phyloP scores from a whole-genome alignment of 148 eudicot genomes.

The Persicaria maculosa region DNA sequence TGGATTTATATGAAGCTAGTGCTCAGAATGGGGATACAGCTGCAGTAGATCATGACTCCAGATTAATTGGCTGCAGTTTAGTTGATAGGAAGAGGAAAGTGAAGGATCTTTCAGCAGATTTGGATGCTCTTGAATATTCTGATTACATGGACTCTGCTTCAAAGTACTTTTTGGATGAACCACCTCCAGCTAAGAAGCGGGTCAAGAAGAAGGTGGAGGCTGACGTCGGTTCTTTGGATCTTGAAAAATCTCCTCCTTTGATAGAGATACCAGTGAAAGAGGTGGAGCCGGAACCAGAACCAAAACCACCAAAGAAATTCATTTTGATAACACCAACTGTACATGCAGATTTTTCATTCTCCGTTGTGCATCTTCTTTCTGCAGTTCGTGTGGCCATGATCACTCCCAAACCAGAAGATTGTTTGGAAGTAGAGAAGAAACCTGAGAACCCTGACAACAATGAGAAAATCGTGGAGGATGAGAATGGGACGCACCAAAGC shows the following conservation, averaged over 20 bases:
- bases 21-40: conserved; percentile 24
- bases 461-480: conserved; percentile 17
- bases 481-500: conserved; percentile 26
- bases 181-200: conserved; percentile 33
- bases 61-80: conserved; percentile 37
- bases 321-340: conserved; percentile 64
- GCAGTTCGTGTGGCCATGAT: conserved; percentile 80
- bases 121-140: conserved; percentile 33
- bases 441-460: conserved; percentile 27
- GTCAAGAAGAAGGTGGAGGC: conserved; percentile 56
- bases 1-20: conserved; percentile 27
- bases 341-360: conserved; percentile 81
- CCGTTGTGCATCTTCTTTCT: conserved; percentile 82
- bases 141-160: conserved; percentile 30
- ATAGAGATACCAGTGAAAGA: conserved; percentile 27
- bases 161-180: conserved; percentile 28
- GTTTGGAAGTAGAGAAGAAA: conserved; percentile 32
- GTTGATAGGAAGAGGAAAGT: conserved; percentile 47
- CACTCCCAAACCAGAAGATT: conserved; percentile 50
- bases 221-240: conserved; percentile 30
- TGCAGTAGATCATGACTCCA: conserved; percentile 25
- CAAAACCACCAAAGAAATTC: conserved; percentile 49
- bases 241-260: conserved; percentile 30
- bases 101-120: conserved; percentile 27
- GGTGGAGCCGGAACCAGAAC: conserved; percentile 52